Evolutionary conservation across 1,284 basidiomycete genomes (phyloP).

Genomic region (Cryptococcus neoformans): DNA sequence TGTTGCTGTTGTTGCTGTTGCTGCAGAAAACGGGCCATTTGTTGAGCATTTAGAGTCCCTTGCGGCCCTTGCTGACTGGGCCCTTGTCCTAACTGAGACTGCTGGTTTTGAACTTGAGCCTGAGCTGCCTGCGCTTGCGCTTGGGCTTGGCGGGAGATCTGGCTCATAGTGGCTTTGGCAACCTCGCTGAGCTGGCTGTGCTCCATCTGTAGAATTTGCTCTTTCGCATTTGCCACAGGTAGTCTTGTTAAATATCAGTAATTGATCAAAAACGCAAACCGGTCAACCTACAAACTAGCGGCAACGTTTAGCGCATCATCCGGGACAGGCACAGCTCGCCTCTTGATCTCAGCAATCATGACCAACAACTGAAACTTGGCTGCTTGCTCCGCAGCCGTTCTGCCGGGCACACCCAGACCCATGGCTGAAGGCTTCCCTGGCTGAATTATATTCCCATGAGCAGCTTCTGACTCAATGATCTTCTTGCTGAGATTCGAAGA

Average conservation of each 20-base stretch:
- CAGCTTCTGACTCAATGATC: background rate
- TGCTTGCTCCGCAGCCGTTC: slow-evolving; percentile 5
- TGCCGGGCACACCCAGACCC: background rate
- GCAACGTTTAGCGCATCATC: slow-evolving; percentile 13
- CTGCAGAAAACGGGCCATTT: background rate
- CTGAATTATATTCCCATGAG: too few relatives aligned
- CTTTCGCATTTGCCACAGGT: slow-evolving; percentile 6
- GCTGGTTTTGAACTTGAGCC: background rate
- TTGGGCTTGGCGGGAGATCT: background rate
- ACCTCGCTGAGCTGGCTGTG: slow-evolving; percentile 4
- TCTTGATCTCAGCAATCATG: slow-evolving; percentile 14
- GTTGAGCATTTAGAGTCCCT: background rate
- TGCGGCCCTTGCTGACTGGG: too few relatives aligned
- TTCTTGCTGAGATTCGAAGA: slow-evolving; percentile 3
- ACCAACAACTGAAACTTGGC: slow-evolving; percentile 13
- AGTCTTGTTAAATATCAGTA: background rate
- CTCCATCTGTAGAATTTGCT: slow-evolving; percentile 9
- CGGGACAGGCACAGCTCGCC: slow-evolving; percentile 8
- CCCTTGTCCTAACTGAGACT: background rate
- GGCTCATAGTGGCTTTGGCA: slow-evolving; percentile 7
- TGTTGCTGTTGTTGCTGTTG: background rate
- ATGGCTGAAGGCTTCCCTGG: too few relatives aligned
- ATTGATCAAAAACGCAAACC: background rate
- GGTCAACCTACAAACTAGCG: slow-evolving; percentile 6
- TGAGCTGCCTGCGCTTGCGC: slow-evolving; percentile 3